Base-by-base conservation (phyloP, 768 basidiomycete genomes). In the Chalciporus sphaerocephalus region DNA sequence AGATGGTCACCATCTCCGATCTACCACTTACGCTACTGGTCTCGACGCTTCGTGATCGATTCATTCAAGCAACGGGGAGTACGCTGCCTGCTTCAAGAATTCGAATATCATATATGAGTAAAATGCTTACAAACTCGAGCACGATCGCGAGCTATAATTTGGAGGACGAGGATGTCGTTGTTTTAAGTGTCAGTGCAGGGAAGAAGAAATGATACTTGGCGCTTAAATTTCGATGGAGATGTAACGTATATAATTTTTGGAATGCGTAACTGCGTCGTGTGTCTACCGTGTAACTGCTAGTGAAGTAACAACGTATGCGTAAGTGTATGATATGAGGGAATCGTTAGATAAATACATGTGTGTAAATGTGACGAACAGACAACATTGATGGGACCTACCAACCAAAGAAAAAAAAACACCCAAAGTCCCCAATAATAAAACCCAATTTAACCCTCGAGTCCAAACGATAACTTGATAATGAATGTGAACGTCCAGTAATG, bases 21-120 rank as follows among this genome's bases (percentile, higher is more conserved):
- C 68, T 97, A 24, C 88, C 92, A 9, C 76, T 96, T 57, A 92
- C 79, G 46, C 69, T 92, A 36, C 70, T 94, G 36, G 87, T 97
- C 47, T 90, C 91, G 6, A 88, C 91, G 3, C 72, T 99, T 17
- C 84, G 95, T 33, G 94, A 97, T 63, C 83, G 92, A 43, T 89
- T 97, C 46, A 69, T 87, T 50, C 79, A 82, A 50, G 77, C 81
- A 42, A 83, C 87, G 18, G 89, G 85, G 45, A 89, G 86, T 59
- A 74, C 78, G n/a, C 70, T 94, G 24, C 75, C 90, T 9, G 80
- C 85, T n/a, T 86, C 85, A 28, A 80, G 80, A 48, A 85, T 96
- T 58, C 74, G 88, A 55, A 64, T 97, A 50, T 84, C 86, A 24
- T 92, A 87, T 62, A 66, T 73, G 51, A 83, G 83, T 33, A 92